These are phyloP conservation scores for Juncus inflexus DNA, from an alignment of 176 grass and related monocot genomes.

Conservation along the genomic window DNA sequence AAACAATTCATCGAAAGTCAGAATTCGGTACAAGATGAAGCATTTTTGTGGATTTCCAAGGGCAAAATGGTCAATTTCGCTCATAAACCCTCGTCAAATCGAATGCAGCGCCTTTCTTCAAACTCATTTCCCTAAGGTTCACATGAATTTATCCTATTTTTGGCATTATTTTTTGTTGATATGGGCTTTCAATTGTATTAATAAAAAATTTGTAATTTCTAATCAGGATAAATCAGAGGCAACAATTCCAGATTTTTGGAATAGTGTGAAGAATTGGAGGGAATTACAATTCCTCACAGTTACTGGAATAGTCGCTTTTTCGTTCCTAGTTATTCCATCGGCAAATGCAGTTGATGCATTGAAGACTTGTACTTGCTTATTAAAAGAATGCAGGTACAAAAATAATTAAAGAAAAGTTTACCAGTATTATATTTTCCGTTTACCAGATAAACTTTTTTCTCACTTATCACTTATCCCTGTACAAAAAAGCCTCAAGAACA, in stretches of 20 bases:
- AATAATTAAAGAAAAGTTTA: constrained; percentile 10
- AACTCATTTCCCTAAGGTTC: neutral
- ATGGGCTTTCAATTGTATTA: neutral
- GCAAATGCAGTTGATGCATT: constrained; percentile 71
- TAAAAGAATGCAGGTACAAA: constrained; percentile 93
- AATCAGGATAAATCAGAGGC: constrained; percentile 35
- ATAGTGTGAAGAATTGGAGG: constrained; percentile 39
- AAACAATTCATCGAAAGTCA: neutral
- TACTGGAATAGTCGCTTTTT: constrained; percentile 55
- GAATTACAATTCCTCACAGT: constrained; percentile 41
- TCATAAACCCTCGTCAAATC: constrained; percentile 13
- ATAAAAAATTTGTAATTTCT: constrained; percentile 11
- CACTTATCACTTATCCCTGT: neutral
- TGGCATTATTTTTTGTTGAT: neutral
- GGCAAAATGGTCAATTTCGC: constrained; percentile 10
- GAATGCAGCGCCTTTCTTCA: neutral
- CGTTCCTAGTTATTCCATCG: constrained; percentile 58
- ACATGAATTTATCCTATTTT: neutral
- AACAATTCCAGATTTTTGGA: constrained; percentile 20
- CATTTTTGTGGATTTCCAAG: constrained; percentile 14
- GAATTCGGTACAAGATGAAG: constrained; percentile 20
- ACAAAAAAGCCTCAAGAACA: no score
- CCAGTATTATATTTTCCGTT: neutral
- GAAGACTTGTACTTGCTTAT: constrained; percentile 92
- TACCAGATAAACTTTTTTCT: neutral